Base-by-base conservation (phyloP, 129 eudicot genomes). In the Sambucus nigra region DNA sequence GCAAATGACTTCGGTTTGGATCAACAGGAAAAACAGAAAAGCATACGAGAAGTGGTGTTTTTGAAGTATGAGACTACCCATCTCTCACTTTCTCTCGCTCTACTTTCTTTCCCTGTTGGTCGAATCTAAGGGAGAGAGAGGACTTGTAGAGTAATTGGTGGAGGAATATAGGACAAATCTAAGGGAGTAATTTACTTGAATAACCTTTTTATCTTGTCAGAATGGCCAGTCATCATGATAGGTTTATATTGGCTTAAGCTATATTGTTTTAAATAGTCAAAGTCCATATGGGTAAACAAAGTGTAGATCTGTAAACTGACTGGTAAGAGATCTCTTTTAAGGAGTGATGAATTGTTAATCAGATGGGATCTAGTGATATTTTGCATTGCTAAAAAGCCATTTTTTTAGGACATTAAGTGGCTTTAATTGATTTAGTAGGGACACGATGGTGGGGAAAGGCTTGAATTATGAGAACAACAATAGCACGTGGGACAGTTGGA, bases 1-100 rank as follows among this genome's bases (percentile, higher is more conserved):
- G 51, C 86, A 76, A 16, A 67, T 45, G 29, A 76, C 87, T 59
- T 55, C 59, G 39, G 67, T 8, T 71, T 80, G 80, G 6, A 78
- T 27, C 45, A 74, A 46, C 38, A 88, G 5, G 11, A 88, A 27
- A 48, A 84, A 60, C 63, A 51, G 39, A 48, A 84, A 52, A 42
- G 70, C 51, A 56, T 7, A 51, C 49, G 53, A 69, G 15, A 68
- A 38, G 8, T 63, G 61, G 65, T 7, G 23, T 47, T 60, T 72
- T 19, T 60, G 68, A 54, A 32, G 35, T 55, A 51, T 21, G 20
- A 55, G 26, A 55, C 46, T 44, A 23, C 31, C 78, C 92, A 81
- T 80, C 42, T 71, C 67, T 60, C 53, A 38, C 54, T 57, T 8
- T 33, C 47, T 57, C 58, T 64, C 63, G 53, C 65, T 41, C 25